Base-by-base conservation (phyloP, 495 filamentous ascomycete species). In the Penicillium goetzii region DNA sequence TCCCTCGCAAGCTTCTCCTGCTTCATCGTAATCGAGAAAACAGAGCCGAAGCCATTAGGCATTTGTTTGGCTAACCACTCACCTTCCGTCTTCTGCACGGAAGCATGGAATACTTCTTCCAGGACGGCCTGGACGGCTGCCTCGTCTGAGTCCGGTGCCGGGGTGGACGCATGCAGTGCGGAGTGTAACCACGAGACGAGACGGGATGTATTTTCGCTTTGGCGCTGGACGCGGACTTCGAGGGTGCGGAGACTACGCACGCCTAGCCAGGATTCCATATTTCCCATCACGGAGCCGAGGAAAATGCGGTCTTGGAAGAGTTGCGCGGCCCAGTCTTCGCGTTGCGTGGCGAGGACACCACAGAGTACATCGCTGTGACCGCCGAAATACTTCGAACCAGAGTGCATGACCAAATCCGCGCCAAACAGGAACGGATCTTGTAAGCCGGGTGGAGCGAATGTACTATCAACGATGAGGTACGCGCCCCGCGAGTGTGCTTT, bases 331-430 rank as follows among this genome's bases (percentile, higher is more conserved):
- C 87, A 90, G 4, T 81, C 81, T 58, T 84, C 74, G 47, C 72
- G 69, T 54, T 81, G 76, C 7, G 89, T 85, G 0, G 85, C 89
- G 21, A 97, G 79, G 21, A 96, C 89, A 14, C 95, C 95, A 67
- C 90, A 91, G 0, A 99, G 85, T 76, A 97, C 78, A 76, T 99
- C 95, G 64, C 86, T 90, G 76, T 99, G 95, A 1, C 95, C 95
- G 21, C 95, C 95, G 61, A 99, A 84, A 74, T 97, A 99, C 81
- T 99, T 99, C 10, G 93, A 95, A 14, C 92, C 95, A 25, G 83
- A 87, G 75, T 99, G 95, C 89, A 97, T 89, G 23, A 97, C 86
- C 0, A 91, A 74, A 74, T 97, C 93, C 3, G 89, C 91, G 60
- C 92, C 93, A 68, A 80, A 87, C 36, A 68, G 50, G 71, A 97